These are phyloP conservation scores for Pholiota microspora DNA, from an alignment of 768 basidiomycete genomes.

Conservation along the genomic window DNA sequence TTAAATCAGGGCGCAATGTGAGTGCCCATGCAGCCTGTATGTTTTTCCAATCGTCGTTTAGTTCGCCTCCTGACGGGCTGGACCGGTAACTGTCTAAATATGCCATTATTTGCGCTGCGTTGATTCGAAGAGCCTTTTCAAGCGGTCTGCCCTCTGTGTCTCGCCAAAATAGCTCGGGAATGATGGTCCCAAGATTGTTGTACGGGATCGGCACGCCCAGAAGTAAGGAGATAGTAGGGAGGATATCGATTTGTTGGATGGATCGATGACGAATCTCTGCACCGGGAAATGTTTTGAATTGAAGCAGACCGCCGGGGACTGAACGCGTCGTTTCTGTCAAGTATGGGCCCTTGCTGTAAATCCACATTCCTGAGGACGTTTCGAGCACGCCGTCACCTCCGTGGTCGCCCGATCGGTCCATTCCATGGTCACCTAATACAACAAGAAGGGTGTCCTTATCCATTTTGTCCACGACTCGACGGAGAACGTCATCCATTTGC, in stretches of 20 bases:
- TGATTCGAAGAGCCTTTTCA: constrained; percentile 61
- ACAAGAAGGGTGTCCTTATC: constrained; percentile 91
- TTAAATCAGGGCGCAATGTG: constrained; percentile 19
- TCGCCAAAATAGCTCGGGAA: constrained; percentile 87
- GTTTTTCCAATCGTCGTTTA: constrained; percentile 60
- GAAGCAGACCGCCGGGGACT: constrained; percentile 52
- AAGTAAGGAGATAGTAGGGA: constrained; percentile 84
- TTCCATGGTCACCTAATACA: constrained; percentile 94
- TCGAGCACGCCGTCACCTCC: constrained; percentile 89
- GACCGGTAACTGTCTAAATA: constrained; percentile 79
- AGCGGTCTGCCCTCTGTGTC: constrained; percentile 39
- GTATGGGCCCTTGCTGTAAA: constrained; percentile 77
- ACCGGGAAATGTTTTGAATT: constrained; percentile 59
- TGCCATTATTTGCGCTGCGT: constrained; percentile 68
- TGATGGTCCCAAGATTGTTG: constrained; percentile 89
- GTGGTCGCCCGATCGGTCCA: constrained; percentile 94
- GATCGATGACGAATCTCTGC: constrained; percentile 51
- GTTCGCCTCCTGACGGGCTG: constrained; percentile 68
- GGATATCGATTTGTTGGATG: constrained; percentile 91
- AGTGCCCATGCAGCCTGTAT: constrained; percentile 48
- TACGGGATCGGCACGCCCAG: constrained; percentile 94
- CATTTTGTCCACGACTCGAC: constrained; percentile 65
- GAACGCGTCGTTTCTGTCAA: constrained; percentile 35
- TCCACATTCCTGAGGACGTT: constrained; percentile 84
- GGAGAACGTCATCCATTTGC: constrained; percentile 85